Base-by-base conservation (phyloP, 176 grass and related monocot species). In the Pharus latifolius region DNA sequence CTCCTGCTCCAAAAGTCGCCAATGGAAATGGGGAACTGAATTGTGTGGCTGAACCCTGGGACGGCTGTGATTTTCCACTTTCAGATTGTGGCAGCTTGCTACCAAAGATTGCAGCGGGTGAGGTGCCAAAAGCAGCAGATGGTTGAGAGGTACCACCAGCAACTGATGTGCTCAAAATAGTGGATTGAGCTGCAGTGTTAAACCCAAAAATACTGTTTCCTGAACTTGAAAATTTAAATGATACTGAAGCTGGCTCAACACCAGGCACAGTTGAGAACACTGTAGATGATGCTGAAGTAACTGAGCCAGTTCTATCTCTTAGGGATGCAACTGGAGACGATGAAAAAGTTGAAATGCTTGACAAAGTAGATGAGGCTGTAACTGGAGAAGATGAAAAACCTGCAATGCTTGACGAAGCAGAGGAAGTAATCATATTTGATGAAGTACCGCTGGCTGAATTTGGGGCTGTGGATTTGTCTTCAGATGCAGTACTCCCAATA, bases 131-230 rank as follows among this genome's bases (percentile, higher is more conserved):
- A 53, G 49, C 27, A 27, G 59, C 27, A 82, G 64, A 40, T 46
- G 52, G 43, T 69, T 68, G 85, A n/a, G 74, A 50, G 57, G 56
- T 67, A 70, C 25, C 69, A 28, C 27, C 32, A 65, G 48, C 53
- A 68, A 66, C 59, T 16, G 69, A 71, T 63, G 78, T 67, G 53
- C 31, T 68, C 16, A 62, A 75, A 42, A 46, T 38, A 85, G 68
- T 37, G 40, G 78, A 72, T 32, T 92, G 78, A 45, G 69, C 75
- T 63, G 85, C 63, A 46, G 69, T 42, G 38, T 53, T 84, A 54
- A 85, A 82, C 16, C 78, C 78, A 68, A 75, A 79, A 56, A 52
- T 51, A 27, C 47, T 64, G 53, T 69, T 85, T 24, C 73, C 79
- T 35, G 78, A 54, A 47, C 78, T 78, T 16, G 48, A 40, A 78